Conservation (phyloP, 257 asterid species). For the Echium plantagineum region DNA sequence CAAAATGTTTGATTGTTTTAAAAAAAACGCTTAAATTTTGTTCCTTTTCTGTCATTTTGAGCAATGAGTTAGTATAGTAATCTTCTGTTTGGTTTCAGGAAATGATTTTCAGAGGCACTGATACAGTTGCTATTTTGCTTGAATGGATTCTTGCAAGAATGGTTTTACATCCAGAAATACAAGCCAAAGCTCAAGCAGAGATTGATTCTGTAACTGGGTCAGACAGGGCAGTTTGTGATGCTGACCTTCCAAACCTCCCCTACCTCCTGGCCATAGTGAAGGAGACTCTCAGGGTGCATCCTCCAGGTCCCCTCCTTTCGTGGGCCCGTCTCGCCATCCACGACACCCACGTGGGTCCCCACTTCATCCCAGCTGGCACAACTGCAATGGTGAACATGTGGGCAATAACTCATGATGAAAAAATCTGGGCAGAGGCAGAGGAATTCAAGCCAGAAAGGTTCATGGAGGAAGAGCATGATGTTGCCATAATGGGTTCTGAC, state of each 20-base stretch:
- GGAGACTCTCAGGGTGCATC: slow-evolving; percentile 67
- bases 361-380: slow-evolving; percentile 55
- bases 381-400: slow-evolving; percentile 93
- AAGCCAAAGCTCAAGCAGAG: slow-evolving; percentile 13
- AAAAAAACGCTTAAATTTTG: too few species aligned
- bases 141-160: slow-evolving; percentile 15
- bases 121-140: slow-evolving; percentile 11
- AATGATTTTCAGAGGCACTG: slow-evolving; percentile 15
- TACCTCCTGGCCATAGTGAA: slow-evolving; percentile 58
- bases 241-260: slow-evolving; percentile 46
- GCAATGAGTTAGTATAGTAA: background rate
- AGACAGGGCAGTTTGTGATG: slow-evolving; percentile 22
- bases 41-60: background rate
- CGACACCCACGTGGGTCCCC: slow-evolving; percentile 43
- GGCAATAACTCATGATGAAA: slow-evolving; percentile 58
- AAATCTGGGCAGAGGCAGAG: slow-evolving; percentile 45
- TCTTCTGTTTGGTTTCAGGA: slow-evolving; percentile 1
- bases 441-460: slow-evolving; percentile 27
- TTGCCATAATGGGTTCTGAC: slow-evolving; percentile 14
- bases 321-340: slow-evolving; percentile 76
- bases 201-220: slow-evolving; percentile 17
- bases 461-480: background rate
- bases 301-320: slow-evolving; percentile 83
- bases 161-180: slow-evolving; percentile 12
- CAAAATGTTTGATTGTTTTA: background rate